These are phyloP conservation scores for Oemleria cerasiformis DNA, from an alignment of 306 rosid genomes.

Conservation along the genomic window DNA sequence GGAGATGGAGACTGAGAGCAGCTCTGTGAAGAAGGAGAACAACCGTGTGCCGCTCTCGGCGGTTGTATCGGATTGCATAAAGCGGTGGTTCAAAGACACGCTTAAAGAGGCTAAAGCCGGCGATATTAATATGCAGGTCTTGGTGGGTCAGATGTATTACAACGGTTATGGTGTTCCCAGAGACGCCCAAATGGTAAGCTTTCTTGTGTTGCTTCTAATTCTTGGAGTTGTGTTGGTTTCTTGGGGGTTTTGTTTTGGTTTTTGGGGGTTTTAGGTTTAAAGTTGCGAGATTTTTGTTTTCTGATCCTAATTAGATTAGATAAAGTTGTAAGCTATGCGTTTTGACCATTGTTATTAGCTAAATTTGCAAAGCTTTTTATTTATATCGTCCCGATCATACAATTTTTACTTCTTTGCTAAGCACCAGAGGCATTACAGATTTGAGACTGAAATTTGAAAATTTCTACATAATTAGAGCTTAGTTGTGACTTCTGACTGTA, in stretches of 20 bases:
- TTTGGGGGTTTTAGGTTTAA: slow-evolving; percentile 14
- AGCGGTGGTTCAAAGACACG: slow-evolving; percentile 89
- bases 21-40: slow-evolving; percentile 31
- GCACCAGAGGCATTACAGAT: neutral
- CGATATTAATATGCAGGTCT: slow-evolving; percentile 87
- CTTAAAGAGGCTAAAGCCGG: slow-evolving; percentile 85
- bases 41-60: slow-evolving; percentile 65
- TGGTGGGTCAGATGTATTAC: slow-evolving; percentile 90
- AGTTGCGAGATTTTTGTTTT: slow-evolving; percentile 1
- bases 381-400: neutral
- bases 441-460: neutral
- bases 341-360: slow-evolving; percentile 3
- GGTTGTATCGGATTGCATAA: slow-evolving; percentile 82
- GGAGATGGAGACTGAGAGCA: slow-evolving; percentile 67
- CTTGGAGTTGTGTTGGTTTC: neutral
- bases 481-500: neutral
- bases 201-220: neutral
- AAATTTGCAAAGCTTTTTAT: slow-evolving; percentile 2
- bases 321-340: neutral
- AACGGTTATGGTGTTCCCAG: slow-evolving; percentile 86
- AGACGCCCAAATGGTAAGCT: slow-evolving; percentile 75
- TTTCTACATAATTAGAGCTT: neutral
- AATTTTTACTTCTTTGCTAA: neutral
- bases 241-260: slow-evolving; percentile 4
- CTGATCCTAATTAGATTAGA: neutral